A percentile compares a stretch with the other conserved stretches of the same genome.
phyloP scores from a whole-genome alignment of 176 grass and related monocot genomes.

The Eremochloa ophiuroides region DNA sequence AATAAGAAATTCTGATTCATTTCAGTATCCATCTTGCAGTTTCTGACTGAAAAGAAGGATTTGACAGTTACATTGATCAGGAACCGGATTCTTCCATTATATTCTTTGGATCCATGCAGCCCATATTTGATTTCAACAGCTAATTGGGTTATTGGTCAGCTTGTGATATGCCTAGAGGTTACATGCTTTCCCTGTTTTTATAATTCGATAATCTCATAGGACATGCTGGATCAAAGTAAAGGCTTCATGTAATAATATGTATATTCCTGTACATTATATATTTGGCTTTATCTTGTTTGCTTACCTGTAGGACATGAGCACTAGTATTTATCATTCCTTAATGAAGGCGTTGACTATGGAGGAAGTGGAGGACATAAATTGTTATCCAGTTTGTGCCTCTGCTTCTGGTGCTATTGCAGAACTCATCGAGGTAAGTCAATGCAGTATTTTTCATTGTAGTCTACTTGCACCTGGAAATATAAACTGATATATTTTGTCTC shows the following conservation, averaged over 20 bases:
- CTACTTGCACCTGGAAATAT: constrained; percentile 23
- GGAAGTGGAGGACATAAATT: constrained; percentile 54
- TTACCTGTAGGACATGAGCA: constrained; percentile 58
- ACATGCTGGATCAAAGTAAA: constrained; percentile 7
- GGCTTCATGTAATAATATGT: constrained; percentile 13
- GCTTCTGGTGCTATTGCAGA: constrained; percentile 72
- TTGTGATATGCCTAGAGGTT: constrained; percentile 69
- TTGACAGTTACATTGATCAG: constrained; percentile 57
- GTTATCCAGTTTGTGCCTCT: constrained; percentile 77
- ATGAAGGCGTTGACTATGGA: constrained; percentile 52
- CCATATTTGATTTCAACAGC: constrained; percentile 87
- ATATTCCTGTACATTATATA: neutral
- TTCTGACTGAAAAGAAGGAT: constrained; percentile 64
- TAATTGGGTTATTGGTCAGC: constrained; percentile 87
- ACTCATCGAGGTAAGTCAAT: constrained; percentile 68
- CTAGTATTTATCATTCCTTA: constrained; percentile 77
- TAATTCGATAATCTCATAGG: constrained; percentile 6
- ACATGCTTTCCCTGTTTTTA: constrained; percentile 14
- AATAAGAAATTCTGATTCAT: constrained; percentile 26
- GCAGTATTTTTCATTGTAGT: neutral
- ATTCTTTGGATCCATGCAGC: constrained; percentile 47
- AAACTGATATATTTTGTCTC: constrained; percentile 12
- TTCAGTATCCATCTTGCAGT: constrained; percentile 44
- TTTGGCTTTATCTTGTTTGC: constrained; percentile 16
- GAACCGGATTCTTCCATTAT: constrained; percentile 78